These are phyloP conservation scores for Wickerhamiella lipophila DNA, from an alignment of 805 yeast species.

Conservation along the genomic window DNA sequence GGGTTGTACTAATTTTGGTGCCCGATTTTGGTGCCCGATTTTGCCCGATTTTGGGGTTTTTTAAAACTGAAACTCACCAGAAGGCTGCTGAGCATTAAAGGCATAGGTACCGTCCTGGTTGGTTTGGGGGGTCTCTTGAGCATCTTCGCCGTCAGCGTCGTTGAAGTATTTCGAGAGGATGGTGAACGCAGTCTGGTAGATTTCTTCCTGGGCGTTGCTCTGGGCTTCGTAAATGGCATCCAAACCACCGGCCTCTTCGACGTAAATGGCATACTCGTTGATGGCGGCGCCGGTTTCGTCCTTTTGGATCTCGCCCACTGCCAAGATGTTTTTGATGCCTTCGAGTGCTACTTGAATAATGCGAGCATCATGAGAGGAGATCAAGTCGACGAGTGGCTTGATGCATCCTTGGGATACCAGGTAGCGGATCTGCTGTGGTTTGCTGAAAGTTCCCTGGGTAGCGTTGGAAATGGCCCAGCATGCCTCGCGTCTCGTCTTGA, in stretches of 20 bases:
- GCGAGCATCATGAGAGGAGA: constrained; percentile 77
- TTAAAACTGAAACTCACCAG: constrained; percentile 13
- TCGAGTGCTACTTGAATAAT: constrained; percentile 91
- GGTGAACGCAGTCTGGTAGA: constrained; percentile 78
- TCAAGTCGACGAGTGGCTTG: constrained; percentile 89
- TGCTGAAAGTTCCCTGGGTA: constrained; percentile 82
- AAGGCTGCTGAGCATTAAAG: constrained; percentile 40
- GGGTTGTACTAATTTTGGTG: too few relatives aligned
- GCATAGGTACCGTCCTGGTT: constrained; percentile 78
- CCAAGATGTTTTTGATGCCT: constrained; percentile 84
- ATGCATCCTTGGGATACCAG: constrained; percentile 92
- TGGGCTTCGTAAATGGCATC: constrained; percentile 92
- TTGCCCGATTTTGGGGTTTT: too few relatives aligned
- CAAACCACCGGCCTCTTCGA: constrained; percentile 98
- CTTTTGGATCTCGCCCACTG: constrained; percentile 87
- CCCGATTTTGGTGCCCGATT: too few relatives aligned
- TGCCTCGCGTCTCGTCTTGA: constrained; percentile 94
- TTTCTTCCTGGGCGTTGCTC: constrained; percentile 78
- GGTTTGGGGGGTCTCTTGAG: constrained; percentile 56
- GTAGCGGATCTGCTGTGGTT: constrained; percentile 88
- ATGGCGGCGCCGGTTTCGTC: constrained; percentile 55
- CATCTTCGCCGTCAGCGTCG: constrained; percentile 44
- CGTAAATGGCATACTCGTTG: constrained; percentile 79
- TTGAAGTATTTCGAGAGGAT: constrained; percentile 86
- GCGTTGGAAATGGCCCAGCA: constrained; percentile 99